These are phyloP conservation scores for Malbranchea zuffiana DNA, from an alignment of 2,329 filamentous ascomycete species.

Conservation along the genomic window DNA sequence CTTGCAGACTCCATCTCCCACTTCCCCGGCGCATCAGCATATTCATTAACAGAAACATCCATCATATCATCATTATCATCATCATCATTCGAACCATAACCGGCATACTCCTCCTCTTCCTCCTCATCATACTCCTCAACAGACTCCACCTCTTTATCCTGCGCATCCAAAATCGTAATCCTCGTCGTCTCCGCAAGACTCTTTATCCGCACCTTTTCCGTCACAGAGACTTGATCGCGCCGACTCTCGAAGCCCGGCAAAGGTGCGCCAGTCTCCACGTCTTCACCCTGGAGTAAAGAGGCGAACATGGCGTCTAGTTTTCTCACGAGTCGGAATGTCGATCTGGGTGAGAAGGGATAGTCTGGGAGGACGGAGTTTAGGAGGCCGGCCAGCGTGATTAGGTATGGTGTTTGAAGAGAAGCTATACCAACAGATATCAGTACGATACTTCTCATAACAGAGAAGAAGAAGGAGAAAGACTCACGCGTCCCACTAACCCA, in stretches of 20 bases:
- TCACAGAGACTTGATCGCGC: conserved; percentile 49
- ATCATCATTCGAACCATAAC: conserved; percentile 29
- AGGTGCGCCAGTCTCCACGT: conserved; percentile 52
- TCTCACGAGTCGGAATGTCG: conserved; percentile 58
- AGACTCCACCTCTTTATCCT: conserved; percentile 32
- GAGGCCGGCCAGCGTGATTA: conserved; percentile 66
- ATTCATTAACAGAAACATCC: conserved; percentile 18
- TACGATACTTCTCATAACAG: conserved; percentile 3
- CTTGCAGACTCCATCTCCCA: conserved; percentile 59
- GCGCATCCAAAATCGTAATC: conserved; percentile 56
- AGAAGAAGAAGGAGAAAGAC: conserved; percentile 25
- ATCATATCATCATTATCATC: conserved; percentile 39
- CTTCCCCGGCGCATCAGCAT: conserved; percentile 24
- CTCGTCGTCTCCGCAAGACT: conserved; percentile 69
- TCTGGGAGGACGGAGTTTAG: conserved; percentile 60
- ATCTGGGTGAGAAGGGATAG: conserved; percentile 57
- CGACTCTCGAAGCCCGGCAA: conserved; percentile 61
- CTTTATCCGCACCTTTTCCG: conserved; percentile 78
- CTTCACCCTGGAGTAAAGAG: conserved; percentile 57
- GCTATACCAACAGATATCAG: conserved; percentile 38
- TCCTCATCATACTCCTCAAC: conserved; percentile 24
- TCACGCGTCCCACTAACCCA: conserved; percentile 82
- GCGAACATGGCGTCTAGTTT: conserved; percentile 81
- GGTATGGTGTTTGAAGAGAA: conserved; percentile 68
- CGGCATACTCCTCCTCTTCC: conserved; percentile 22